Percentiles rank a stretch among this genome's conserved stretches.
Conservation (phyloP, 352 stramenopile species). For the Thraustotheca clavata region DNA sequence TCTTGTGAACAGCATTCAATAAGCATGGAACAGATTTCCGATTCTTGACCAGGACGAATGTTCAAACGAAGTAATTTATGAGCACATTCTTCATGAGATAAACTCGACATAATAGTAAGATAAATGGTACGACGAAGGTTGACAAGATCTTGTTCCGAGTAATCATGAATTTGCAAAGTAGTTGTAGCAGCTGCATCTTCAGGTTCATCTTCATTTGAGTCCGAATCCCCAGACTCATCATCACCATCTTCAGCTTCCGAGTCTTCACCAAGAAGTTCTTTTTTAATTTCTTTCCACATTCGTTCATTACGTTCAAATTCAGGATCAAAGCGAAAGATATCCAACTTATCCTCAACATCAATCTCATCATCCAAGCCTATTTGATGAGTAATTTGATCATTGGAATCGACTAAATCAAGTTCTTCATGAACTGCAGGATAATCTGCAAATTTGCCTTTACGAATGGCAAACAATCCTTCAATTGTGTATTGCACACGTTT, state of each 20-base stretch:
- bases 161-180: conserved; percentile 86
- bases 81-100: conserved; percentile 97
- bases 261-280: conserved; percentile 95
- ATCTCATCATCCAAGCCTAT: conserved; percentile 95
- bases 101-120: conserved; percentile 99
- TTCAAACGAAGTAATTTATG: conserved; percentile 99
- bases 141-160: conserved; percentile 96
- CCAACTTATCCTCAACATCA: conserved; percentile 92
- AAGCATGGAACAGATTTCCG: conserved; percentile 98
- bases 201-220: conserved; percentile 47
- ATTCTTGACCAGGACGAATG: conserved; percentile 93
- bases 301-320: conserved; percentile 95
- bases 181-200: conserved; percentile 28
- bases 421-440: conserved; percentile 91
- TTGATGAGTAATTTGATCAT: conserved; percentile 99
- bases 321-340: conserved; percentile 93
- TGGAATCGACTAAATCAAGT: conserved; percentile 96
- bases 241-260: conserved; percentile 59
- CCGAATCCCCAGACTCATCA: conserved; percentile 30
- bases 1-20: conserved; percentile 99
- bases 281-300: conserved; percentile 94
- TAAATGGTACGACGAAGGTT: conserved; percentile 98
- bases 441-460: conserved; percentile 92
- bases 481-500: conserved; percentile 98
- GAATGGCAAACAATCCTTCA: conserved; percentile 94